These are phyloP conservation scores for Chimonanthus praecox DNA, from an alignment of 164 flowering plant species.

Conservation along the genomic window DNA sequence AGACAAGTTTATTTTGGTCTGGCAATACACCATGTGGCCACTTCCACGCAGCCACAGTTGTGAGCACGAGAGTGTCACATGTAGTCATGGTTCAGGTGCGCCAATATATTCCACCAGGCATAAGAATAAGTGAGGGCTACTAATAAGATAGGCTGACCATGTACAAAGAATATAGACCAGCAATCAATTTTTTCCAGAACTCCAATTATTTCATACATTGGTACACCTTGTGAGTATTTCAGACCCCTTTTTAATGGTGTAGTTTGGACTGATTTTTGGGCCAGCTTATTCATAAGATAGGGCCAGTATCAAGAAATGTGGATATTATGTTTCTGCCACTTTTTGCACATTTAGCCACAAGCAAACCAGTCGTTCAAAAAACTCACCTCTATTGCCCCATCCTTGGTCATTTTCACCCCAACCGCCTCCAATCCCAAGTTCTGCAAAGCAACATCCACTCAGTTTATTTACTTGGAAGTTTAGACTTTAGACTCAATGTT, in stretches of 20 bases:
- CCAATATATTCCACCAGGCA: not conserved
- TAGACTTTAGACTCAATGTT: not conserved
- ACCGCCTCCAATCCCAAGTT: slow-evolving; percentile 75
- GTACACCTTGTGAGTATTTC: not conserved
- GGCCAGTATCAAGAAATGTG: not conserved
- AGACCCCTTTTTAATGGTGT: no score
- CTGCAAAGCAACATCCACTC: slow-evolving; percentile 32
- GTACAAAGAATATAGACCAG: not conserved
- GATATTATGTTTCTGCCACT: not conserved
- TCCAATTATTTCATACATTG: not conserved
- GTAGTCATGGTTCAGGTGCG: not conserved
- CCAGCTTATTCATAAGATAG: not conserved
- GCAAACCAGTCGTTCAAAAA: not conserved
- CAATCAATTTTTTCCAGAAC: not conserved
- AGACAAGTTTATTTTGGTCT: not conserved
- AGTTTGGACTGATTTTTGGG: not conserved
- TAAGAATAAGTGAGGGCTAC: not conserved
- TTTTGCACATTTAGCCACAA: not conserved
- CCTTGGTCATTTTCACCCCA: slow-evolving; percentile 67
- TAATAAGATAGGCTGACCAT: not conserved
- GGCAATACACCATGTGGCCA: no score
- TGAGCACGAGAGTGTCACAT: not conserved
- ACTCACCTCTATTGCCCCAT: slow-evolving; percentile 86
- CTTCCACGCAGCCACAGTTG: not conserved
- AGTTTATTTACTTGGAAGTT: not conserved